A percentile compares a stretch with the other conserved stretches of the same genome.
These are phyloP conservation scores for Prototheca cutis DNA, from an alignment of 163 green algal genomes.

Conservation along the genomic window DNA sequence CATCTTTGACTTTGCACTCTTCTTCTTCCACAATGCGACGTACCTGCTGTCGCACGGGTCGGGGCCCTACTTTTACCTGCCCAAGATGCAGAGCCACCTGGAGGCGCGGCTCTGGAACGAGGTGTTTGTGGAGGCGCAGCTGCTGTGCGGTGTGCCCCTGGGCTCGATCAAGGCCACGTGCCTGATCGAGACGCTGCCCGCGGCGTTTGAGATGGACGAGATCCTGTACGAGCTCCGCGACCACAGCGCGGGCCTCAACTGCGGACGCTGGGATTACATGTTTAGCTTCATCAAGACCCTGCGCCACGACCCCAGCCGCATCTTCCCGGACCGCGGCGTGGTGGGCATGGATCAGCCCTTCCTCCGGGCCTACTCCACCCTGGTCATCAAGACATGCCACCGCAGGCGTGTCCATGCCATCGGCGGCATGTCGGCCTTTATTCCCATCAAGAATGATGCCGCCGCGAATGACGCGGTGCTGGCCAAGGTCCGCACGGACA, in stretches of 20 bases:
- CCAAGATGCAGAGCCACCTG: constrained; percentile 71
- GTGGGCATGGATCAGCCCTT: constrained; percentile 70
- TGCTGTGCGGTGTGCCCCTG: constrained; percentile 50
- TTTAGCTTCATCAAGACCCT: constrained; percentile 81
- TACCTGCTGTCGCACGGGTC: constrained; percentile 30
- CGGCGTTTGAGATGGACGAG: constrained; percentile 90
- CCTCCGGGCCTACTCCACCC: constrained; percentile 70
- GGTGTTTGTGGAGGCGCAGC: constrained; percentile 63
- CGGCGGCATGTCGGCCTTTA: constrained; percentile 80
- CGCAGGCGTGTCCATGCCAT: constrained; percentile 76
- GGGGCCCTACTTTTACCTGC: constrained; percentile 81
- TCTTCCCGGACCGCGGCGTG: constrained; percentile 67
- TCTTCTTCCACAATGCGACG: constrained; percentile 77
- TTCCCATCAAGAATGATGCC: constrained; percentile 75
- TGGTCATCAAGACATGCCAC: constrained; percentile 87
- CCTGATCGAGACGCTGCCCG: constrained; percentile 86
- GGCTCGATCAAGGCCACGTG: constrained; percentile 76
- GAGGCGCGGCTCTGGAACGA: constrained; percentile 79
- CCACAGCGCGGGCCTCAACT: constrained; percentile 70
- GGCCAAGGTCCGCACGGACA: constrained; percentile 66
- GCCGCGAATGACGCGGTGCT: constrained; percentile 48
- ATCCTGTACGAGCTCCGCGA: constrained; percentile 75
- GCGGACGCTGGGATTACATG: constrained; percentile 89
- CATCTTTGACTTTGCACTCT: constrained; percentile 82
- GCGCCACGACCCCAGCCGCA: constrained; percentile 46